phyloP scores from a whole-genome alignment of 192 early-diverging fungal species.

The Geosiphon pyriformis region DNA sequence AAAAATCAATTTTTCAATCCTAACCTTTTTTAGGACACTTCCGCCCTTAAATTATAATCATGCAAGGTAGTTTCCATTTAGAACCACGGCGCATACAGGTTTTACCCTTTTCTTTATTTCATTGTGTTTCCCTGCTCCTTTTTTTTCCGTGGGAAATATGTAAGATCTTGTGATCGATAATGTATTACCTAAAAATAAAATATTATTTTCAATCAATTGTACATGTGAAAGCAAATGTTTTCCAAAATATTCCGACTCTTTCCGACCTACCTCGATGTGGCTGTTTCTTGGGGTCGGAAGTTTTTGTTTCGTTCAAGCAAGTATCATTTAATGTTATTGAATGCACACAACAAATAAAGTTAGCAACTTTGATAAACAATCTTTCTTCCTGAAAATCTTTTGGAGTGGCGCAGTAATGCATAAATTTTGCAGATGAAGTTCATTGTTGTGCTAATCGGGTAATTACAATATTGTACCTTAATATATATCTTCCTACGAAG shows the following conservation, averaged over 20 bases:
- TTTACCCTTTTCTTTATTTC: neutral
- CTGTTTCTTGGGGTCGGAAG: too few relatives aligned
- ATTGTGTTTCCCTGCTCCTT: too few relatives aligned
- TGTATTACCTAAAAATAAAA: neutral
- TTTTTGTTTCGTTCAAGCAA: too few relatives aligned
- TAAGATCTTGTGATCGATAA: neutral
- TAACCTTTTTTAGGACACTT: too few relatives aligned
- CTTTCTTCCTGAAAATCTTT: neutral
- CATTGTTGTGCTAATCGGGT: neutral
- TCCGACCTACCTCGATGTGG: neutral
- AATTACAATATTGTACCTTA: neutral
- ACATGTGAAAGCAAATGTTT: neutral
- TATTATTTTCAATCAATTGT: neutral
- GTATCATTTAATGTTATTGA: neutral
- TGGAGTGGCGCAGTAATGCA: neutral
- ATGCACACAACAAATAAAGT: neutral
- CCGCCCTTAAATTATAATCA: too few relatives aligned
- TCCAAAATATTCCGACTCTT: neutral
- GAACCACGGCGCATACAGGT: too few relatives aligned
- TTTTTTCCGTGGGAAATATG: too few relatives aligned
- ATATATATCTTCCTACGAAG: neutral
- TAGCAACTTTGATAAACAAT: neutral
- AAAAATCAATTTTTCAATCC: too few relatives aligned
- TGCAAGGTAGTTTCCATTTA: too few relatives aligned
- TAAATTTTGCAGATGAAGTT: neutral